Base-by-base conservation (phyloP, 495 filamentous ascomycete genomes). In the Podospora didyma region DNA sequence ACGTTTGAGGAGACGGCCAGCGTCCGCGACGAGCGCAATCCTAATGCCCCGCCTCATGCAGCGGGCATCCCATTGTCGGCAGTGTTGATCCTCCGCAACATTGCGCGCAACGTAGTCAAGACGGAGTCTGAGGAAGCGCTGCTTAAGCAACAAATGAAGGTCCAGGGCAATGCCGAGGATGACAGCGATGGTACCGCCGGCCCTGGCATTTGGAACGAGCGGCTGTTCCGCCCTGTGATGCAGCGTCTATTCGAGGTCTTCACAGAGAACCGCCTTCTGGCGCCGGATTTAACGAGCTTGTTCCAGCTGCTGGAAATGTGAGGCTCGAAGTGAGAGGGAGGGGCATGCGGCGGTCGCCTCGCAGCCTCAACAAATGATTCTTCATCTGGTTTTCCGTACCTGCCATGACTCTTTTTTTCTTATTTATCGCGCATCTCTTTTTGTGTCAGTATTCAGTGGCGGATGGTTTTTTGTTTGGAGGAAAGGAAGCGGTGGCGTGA, bases 21-120 rank as follows among this genome's bases (percentile, higher is more conserved):
- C 49, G 72, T 65, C 0, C 73, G 82, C n/a, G 93, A 96, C 66
- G 94, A 97, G 62, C 78, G 85, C 24, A 81, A 82, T 42, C 72
- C 75, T 12, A 71, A 73, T 41, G 54, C 67, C 1, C 73, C 76
- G 22, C 73, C 79, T 3, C 87, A 96, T 56, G 87, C 93, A 0
- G 82, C 85, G 20, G 94, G 94, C 4, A 83, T 97, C 44, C 90
- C 94, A 7, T 81, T 96, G 37, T 89, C 89, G 39, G 88, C 89
- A 23, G 86, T 88, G 10, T 73, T 97, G 21, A 89, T 99, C 2
- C 74, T 99, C 59, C 84, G 94, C 31, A 99, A 97, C 65, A 81
- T 99, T 22, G 90, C 90, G 3, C 79, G 87, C 20, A 87, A 92
- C 49, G 76, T 91, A 0, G 80, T 85, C 54, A 79, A 84, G 67